Evolutionary conservation across 1,284 basidiomycete genomes (phyloP).

Genomic region (Microbotryomycetes sp.): DNA sequence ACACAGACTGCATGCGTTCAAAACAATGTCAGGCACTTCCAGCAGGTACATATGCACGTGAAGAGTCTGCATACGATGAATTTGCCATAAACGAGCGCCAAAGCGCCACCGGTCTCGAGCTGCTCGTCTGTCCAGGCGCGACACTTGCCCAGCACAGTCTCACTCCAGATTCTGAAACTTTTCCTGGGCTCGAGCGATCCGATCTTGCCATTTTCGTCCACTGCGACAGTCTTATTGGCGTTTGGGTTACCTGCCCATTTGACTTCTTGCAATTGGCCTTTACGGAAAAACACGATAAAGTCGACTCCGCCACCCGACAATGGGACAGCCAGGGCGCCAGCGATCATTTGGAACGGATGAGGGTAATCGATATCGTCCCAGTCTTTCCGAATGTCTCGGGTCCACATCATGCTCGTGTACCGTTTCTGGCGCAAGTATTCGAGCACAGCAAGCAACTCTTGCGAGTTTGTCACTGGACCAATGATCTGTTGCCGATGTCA

Average conservation of each 20-base stretch:
- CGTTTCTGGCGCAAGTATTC: slow-evolving; percentile 71
- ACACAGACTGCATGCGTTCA: slow-evolving; percentile 53
- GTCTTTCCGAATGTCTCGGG: slow-evolving; percentile 61
- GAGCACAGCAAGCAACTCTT: slow-evolving; percentile 73
- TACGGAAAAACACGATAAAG: slow-evolving; percentile 74
- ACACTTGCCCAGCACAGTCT: slow-evolving; percentile 64
- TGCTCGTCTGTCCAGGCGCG: slow-evolving; percentile 80
- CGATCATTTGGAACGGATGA: slow-evolving; percentile 62
- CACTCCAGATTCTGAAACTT: slow-evolving; percentile 74
- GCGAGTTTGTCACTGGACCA: slow-evolving; percentile 70
- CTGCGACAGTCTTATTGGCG: slow-evolving; percentile 44
- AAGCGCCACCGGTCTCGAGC: slow-evolving; percentile 73
- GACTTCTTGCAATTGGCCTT: slow-evolving; percentile 63
- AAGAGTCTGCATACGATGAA: slow-evolving; percentile 50
- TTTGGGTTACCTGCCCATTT: slow-evolving; percentile 74
- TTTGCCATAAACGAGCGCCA: slow-evolving; percentile 76
- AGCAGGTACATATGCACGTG: no score
- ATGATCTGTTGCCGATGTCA: slow-evolving; percentile 51
- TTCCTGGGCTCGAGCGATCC: slow-evolving; percentile 61
- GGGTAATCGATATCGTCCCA: slow-evolving; percentile 68
- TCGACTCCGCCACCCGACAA: slow-evolving; percentile 30
- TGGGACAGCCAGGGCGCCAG: slow-evolving; percentile 72
- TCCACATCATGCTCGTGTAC: slow-evolving; percentile 59
- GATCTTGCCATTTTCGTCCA: slow-evolving; percentile 24
- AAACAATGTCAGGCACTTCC: background rate